Evolutionary conservation across 306 rosid genomes (phyloP).

Genomic region (Prunus campanulata): DNA sequence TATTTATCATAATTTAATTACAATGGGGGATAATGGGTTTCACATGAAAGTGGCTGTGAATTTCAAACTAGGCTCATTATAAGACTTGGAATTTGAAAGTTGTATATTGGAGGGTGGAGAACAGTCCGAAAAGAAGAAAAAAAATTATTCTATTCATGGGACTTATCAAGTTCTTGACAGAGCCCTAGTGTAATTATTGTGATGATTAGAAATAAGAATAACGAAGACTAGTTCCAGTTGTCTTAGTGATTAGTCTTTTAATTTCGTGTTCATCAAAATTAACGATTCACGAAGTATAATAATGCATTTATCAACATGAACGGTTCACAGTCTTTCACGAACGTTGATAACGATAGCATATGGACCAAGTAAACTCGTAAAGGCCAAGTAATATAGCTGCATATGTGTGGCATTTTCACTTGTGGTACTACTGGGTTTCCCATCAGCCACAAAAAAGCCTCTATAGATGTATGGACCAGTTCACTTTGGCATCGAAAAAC

Average conservation of each 20-base stretch:
- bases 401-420: background rate
- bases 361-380: background rate
- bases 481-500: constrained; percentile 3
- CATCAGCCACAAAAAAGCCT: background rate
- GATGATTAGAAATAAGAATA: background rate
- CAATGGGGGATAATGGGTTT: background rate
- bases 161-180: background rate
- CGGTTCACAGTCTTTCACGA: no score
- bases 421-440: background rate
- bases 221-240: background rate
- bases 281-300: no score
- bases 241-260: no score
- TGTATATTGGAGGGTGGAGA: background rate
- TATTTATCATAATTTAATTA: background rate
- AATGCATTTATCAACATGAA: no score
- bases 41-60: constrained; percentile 6
- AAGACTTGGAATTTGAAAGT: background rate
- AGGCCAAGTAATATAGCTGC: background rate
- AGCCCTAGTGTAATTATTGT: constrained; percentile 3
- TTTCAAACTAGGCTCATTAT: background rate
- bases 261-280: no score
- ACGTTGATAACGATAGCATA: no score
- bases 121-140: background rate
- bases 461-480: background rate
- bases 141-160: background rate